Conservation (phyloP, 805 yeast genomes). For the Wickerhamiella nectarea region DNA sequence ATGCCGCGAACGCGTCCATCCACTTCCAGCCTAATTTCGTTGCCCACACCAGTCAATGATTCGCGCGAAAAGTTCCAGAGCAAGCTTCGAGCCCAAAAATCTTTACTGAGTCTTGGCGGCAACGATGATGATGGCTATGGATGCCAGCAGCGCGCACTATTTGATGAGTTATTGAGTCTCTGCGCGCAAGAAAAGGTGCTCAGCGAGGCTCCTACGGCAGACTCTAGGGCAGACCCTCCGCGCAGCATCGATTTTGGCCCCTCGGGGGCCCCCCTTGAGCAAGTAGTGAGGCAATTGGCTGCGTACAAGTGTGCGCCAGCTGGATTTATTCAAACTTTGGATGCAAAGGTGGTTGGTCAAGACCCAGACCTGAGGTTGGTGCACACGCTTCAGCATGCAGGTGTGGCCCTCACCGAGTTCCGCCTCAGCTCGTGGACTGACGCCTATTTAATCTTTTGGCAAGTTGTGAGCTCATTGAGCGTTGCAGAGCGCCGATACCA, state of each 20-base stretch:
- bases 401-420: slow-evolving; percentile 34
- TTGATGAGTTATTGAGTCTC: slow-evolving; percentile 26
- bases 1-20: slow-evolving; percentile 3
- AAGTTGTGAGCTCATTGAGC: slow-evolving; percentile 35
- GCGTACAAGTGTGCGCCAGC: slow-evolving; percentile 28
- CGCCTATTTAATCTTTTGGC: slow-evolving; percentile 39
- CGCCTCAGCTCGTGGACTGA: slow-evolving; percentile 28
- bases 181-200: slow-evolving; percentile 27
- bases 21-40: slow-evolving; percentile 32
- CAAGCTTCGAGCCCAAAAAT: slow-evolving; percentile 39
- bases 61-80: slow-evolving; percentile 42
- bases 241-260: slow-evolving; percentile 25
- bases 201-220: slow-evolving; percentile 22
- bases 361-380: slow-evolving; percentile 11
- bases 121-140: slow-evolving; percentile 20
- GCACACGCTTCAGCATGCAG: slow-evolving; percentile 27
- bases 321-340: slow-evolving; percentile 11
- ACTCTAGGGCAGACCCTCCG: not conserved
- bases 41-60: slow-evolving; percentile 44
- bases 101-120: slow-evolving; percentile 31
- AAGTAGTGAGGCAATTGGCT: slow-evolving; percentile 35
- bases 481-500: slow-evolving; percentile 37
- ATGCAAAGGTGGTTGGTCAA: slow-evolving; percentile 17
- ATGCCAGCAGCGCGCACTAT: slow-evolving; percentile 27
- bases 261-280: slow-evolving; percentile 28